phyloP scores from a whole-genome alignment of 2,329 filamentous ascomycete genomes.

The Aspergillus aculeatus region DNA sequence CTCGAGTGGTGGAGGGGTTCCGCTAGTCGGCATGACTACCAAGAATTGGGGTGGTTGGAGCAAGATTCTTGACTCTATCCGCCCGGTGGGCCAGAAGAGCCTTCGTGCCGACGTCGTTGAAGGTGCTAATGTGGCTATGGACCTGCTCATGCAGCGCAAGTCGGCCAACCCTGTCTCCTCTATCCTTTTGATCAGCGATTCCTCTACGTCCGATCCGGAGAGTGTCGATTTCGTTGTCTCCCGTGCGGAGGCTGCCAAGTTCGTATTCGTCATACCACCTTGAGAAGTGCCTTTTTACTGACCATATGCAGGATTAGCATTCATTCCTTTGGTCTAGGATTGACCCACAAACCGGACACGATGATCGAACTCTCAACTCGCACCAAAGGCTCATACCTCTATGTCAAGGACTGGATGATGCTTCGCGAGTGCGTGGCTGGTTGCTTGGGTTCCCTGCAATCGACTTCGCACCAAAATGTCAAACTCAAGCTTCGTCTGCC shows the following conservation, averaged over 20 bases:
- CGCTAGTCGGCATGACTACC: slow-evolving; percentile 96
- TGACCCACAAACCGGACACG: slow-evolving; percentile 97
- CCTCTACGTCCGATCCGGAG: slow-evolving; percentile 88
- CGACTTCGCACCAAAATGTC: slow-evolving; percentile 95
- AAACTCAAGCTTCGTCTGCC: slow-evolving; percentile 92
- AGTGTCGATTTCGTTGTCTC: slow-evolving; percentile 98
- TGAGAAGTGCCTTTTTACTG: slow-evolving; percentile 19
- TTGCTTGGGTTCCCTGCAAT: slow-evolving; percentile 87
- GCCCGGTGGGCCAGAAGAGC: slow-evolving; percentile 94
- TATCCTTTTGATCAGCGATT: slow-evolving; percentile 96
- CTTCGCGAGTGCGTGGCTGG: slow-evolving; percentile 92
- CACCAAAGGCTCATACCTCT: slow-evolving; percentile 96
- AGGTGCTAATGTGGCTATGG: slow-evolving; percentile 97
- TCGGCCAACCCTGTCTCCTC: slow-evolving; percentile 92
- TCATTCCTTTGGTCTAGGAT: slow-evolving; percentile 91
- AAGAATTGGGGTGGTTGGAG: slow-evolving; percentile 92
- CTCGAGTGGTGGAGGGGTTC: slow-evolving; percentile 87
- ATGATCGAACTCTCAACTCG: slow-evolving; percentile 96
- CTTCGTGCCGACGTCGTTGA: slow-evolving; percentile 95
- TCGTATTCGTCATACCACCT: slow-evolving; percentile 40
- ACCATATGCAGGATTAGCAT: slow-evolving; percentile 70
- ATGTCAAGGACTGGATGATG: slow-evolving; percentile 99
- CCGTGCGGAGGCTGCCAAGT: slow-evolving; percentile 94
- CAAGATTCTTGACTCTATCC: slow-evolving; percentile 80
- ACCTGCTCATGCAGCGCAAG: slow-evolving; percentile 95